These are phyloP conservation scores for Mimosa bimucronata DNA, from an alignment of 306 rosid genomes.

Conservation along the genomic window DNA sequence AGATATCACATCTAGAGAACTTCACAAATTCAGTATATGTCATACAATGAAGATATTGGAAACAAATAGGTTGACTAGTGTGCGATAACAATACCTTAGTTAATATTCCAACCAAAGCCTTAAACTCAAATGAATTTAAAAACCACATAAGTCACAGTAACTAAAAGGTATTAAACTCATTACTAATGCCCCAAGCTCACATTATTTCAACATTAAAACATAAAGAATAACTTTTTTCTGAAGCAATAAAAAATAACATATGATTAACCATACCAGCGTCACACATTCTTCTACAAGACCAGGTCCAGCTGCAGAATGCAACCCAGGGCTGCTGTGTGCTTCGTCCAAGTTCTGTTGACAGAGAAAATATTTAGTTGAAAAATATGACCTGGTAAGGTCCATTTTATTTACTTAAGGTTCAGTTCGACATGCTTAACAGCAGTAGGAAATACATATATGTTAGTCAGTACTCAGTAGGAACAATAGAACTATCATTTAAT, in stretches of 20 bases:
- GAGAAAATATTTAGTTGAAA: slow-evolving; percentile 38
- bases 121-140: slow-evolving; percentile 21
- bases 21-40: slow-evolving; percentile 7
- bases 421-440: slow-evolving; percentile 24
- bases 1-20: slow-evolving; percentile 28
- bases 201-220: neutral
- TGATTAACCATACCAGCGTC: slow-evolving; percentile 59
- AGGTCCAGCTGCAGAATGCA: slow-evolving; percentile 99
- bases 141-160: neutral
- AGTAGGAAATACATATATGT: neutral
- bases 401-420: slow-evolving; percentile 3
- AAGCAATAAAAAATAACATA: slow-evolving; percentile 30
- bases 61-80: neutral
- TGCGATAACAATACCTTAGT: neutral
- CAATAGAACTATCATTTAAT: neutral
- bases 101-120: slow-evolving; percentile 22
- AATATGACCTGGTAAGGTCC: slow-evolving; percentile 22
- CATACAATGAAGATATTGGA: neutral
- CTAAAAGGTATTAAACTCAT: slow-evolving; percentile 1
- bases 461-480: neutral
- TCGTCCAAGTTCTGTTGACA: slow-evolving; percentile 85
- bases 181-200: slow-evolving; percentile 13
- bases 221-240: neutral
- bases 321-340: slow-evolving; percentile 92
- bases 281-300: slow-evolving; percentile 97